Evolutionary conservation across 768 basidiomycete species (phyloP).

Genomic region (Leccinum rimulosum): DNA sequence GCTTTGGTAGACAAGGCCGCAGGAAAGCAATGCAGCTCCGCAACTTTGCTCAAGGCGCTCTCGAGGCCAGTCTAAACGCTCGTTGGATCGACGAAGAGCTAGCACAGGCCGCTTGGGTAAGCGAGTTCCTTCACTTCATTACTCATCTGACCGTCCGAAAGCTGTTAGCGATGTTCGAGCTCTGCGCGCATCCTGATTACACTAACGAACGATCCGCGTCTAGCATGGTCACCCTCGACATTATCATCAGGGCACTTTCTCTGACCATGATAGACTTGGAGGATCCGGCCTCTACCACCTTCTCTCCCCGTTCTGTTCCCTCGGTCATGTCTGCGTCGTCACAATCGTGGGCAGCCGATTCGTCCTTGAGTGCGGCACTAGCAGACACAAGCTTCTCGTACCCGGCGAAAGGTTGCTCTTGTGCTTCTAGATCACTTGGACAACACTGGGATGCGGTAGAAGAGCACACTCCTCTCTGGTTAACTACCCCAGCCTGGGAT

Average conservation of each 20-base stretch:
- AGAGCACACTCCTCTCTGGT: constrained; percentile 62
- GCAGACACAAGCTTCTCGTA: constrained; percentile 7
- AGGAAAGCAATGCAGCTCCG: constrained; percentile 57
- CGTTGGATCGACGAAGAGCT: constrained; percentile 73
- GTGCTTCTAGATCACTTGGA: constrained; percentile 49
- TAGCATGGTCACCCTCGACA: constrained; percentile 61
- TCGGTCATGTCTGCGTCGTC: constrained; percentile 28
- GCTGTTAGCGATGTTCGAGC: constrained; percentile 71
- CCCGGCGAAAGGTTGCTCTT: constrained; percentile 41
- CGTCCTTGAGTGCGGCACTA: background rate
- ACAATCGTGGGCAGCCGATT: constrained; percentile 9
- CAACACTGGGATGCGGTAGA: constrained; percentile 47
- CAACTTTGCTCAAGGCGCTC: constrained; percentile 64
- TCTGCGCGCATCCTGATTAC: constrained; percentile 66
- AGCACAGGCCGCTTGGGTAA: constrained; percentile 75
- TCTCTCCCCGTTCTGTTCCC: constrained; percentile 51
- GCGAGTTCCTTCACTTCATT: constrained; percentile 16
- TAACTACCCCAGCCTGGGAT: constrained; percentile 63
- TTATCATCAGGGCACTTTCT: constrained; percentile 59
- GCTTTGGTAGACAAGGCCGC: constrained; percentile 48
- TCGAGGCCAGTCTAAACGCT: constrained; percentile 69
- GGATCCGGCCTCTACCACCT: constrained; percentile 50
- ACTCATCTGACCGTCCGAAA: constrained; percentile 26
- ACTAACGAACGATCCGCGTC: constrained; percentile 52
- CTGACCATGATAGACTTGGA: constrained; percentile 58